Evolutionary conservation across 371 early-diverging fungal genomes (phyloP).

Genomic region (Mortierella sp.): DNA sequence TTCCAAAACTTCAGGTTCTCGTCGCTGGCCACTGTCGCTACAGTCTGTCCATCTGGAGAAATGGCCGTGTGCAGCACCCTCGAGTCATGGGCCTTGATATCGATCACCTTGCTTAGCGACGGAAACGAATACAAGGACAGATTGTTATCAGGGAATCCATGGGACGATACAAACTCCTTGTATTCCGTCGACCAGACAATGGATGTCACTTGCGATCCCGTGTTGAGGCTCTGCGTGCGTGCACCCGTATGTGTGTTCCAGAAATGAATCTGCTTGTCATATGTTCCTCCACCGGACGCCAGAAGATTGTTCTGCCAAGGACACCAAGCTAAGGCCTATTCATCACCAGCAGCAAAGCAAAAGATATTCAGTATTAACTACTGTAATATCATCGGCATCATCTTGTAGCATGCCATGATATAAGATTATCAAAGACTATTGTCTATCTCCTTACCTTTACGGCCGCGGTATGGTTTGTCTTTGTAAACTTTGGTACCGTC

Average conservation of each 20-base stretch:
- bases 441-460: conserved; percentile 93
- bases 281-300: conserved; percentile 97
- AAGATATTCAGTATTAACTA: not conserved
- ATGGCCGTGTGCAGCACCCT: conserved; percentile 92
- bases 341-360: conserved; percentile 5
- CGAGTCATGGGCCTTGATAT: conserved; percentile 87
- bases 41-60: conserved; percentile 93
- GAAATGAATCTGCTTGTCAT: conserved; percentile 93
- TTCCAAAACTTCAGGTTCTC: conserved; percentile 99
- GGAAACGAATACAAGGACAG: conserved; percentile 94
- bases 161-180: conserved; percentile 94
- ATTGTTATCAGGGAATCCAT: conserved; percentile 75
- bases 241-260: conserved; percentile 92
- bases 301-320: conserved; percentile 95
- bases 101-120: conserved; percentile 78
- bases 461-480: conserved; percentile 85
- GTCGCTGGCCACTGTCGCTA: conserved; percentile 95
- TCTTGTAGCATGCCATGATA: too few species aligned
- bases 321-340: conserved; percentile 97
- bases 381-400: too few species aligned
- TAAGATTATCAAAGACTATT: too few species aligned
- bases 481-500: conserved; percentile 73
- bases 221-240: conserved; percentile 75
- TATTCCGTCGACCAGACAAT: conserved; percentile 93
- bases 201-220: conserved; percentile 96